phyloP scores from a whole-genome alignment of 345 rosid species.

The Combretum micranthum region DNA sequence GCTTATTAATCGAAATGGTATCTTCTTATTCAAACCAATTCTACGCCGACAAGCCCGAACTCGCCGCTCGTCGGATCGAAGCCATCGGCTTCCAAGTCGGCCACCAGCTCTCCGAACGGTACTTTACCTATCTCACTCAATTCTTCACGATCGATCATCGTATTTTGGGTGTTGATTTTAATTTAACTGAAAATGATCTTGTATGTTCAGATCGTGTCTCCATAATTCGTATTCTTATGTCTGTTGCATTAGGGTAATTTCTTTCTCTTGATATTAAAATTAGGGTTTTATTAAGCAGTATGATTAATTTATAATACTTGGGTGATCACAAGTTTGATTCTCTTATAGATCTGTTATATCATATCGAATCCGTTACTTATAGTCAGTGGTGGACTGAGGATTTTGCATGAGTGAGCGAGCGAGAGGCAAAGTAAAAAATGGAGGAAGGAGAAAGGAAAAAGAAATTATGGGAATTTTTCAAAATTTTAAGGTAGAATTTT shows the following conservation, averaged over 20 bases:
- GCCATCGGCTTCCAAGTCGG: constrained; percentile 99
- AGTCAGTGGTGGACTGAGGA: not conserved
- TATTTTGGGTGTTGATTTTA: not conserved
- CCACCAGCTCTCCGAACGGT: constrained; percentile 99
- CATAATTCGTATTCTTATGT: not conserved
- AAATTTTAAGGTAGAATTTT: no score
- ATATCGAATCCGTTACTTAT: not conserved
- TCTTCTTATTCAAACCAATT: constrained; percentile 74
- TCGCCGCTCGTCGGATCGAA: constrained; percentile 98
- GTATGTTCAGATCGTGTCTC: not conserved
- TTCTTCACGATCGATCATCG: no score
- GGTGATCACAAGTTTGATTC: no score
- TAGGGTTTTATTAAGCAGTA: no score
- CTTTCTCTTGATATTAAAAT: no score
- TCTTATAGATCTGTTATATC: no score
- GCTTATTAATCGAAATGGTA: constrained; percentile 81
- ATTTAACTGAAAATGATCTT: not conserved
- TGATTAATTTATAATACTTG: no score
- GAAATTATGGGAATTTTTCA: no score
- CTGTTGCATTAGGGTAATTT: no score
- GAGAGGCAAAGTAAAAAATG: no score
- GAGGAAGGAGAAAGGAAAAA: no score
- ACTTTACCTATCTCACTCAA: not conserved
- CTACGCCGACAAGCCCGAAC: constrained; percentile 83
- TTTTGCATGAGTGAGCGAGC: not conserved